Percentiles rank a stretch among this genome's conserved stretches.
Conservation (phyloP, 495 filamentous ascomycete genomes). For the Glonium stellatum region DNA sequence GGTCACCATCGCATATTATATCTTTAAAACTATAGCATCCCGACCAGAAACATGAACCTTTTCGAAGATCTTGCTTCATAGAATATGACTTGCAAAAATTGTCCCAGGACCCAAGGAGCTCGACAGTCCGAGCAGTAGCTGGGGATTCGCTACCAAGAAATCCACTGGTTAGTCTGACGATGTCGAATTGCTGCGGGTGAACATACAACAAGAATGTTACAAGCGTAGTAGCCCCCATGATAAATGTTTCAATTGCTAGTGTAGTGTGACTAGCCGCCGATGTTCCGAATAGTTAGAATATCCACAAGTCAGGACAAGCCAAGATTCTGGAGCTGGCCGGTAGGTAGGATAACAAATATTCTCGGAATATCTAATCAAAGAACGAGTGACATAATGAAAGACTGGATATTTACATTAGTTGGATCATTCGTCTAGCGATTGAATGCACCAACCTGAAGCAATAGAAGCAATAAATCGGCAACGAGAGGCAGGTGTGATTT, state of each 20-base stretch:
- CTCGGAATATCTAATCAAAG: neutral
- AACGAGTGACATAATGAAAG: neutral
- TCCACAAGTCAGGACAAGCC: no score
- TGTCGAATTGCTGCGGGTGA: neutral
- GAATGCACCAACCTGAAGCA: neutral
- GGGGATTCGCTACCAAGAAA: conserved; percentile 50
- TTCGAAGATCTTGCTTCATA: conserved; percentile 68
- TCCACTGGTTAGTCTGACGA: neutral
- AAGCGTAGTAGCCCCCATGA: conserved; percentile 35
- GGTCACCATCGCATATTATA: conserved; percentile 73
- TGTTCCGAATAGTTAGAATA: no score
- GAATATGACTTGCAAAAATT: conserved; percentile 72
- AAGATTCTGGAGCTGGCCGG: neutral
- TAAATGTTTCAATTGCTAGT: neutral
- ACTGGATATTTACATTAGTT: neutral
- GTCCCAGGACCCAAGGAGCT: conserved; percentile 87
- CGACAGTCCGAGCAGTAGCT: conserved; percentile 61
- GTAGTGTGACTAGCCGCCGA: no score
- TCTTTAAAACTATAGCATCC: conserved; percentile 79
- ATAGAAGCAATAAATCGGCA: neutral
- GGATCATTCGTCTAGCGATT: neutral
- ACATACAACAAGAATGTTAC: conserved; percentile 37
- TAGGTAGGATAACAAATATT: neutral
- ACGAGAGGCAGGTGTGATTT: neutral
- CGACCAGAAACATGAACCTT: conserved; percentile 67